Evolutionary conservation across 2,329 filamentous ascomycete species (phyloP).

Genomic region (Hypoxylon sp.): DNA sequence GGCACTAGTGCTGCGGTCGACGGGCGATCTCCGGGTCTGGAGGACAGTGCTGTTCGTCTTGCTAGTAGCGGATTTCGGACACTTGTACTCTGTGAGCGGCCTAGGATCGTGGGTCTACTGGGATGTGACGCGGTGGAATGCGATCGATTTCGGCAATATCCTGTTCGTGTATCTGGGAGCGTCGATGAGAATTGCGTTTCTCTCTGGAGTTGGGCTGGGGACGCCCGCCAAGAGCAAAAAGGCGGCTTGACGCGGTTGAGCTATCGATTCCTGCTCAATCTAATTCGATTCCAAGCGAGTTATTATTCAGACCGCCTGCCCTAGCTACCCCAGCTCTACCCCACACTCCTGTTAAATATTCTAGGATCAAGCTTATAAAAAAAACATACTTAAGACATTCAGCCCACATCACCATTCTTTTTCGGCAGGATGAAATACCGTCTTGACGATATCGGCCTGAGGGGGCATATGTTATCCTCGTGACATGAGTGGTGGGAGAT

Average conservation of each 20-base stretch:
- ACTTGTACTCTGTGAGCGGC: constrained; percentile 75
- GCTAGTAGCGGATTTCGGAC: constrained; percentile 82
- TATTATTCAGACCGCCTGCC: too few species aligned
- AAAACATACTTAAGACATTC: not conserved
- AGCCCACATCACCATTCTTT: constrained; percentile 19
- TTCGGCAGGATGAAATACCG: constrained; percentile 44
- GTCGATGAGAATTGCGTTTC: constrained; percentile 70
- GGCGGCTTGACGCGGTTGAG: constrained; percentile 26
- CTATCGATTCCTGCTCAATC: not conserved
- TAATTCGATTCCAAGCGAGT: not conserved
- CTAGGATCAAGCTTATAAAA: not conserved
- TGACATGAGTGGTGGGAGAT: constrained; percentile 57
- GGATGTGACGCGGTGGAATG: constrained; percentile 73
- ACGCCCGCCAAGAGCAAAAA: constrained; percentile 46
- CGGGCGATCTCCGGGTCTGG: constrained; percentile 79
- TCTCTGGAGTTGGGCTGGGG: constrained; percentile 69
- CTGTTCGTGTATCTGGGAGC: constrained; percentile 79
- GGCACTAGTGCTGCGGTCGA: constrained; percentile 79
- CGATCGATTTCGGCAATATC: constrained; percentile 77
- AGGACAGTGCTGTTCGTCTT: constrained; percentile 75
- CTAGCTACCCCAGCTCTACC: not conserved
- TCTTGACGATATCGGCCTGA: constrained; percentile 20
- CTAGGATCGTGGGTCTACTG: constrained; percentile 76
- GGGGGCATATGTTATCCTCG: constrained; percentile 33
- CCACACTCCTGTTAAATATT: constrained; percentile 16